Base-by-base conservation (phyloP, 768 basidiomycete genomes). In the Rhodotorula babjevae region DNA sequence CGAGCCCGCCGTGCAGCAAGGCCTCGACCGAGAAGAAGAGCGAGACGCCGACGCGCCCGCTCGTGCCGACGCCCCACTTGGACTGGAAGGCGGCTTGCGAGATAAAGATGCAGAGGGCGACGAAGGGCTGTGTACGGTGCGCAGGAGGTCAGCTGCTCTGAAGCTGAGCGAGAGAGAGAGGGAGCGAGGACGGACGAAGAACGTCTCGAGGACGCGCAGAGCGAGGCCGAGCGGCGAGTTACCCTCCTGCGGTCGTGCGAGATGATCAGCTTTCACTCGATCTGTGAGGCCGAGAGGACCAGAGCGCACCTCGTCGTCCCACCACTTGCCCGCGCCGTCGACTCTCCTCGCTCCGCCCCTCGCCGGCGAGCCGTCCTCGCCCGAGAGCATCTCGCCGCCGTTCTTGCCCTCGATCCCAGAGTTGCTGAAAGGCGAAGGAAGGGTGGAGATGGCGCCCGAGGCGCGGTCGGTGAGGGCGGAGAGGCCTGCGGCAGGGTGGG, bases 51-150 rank as follows among this genome's bases (percentile, higher is more conserved):
- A 67, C 68, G 0, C 76, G 55, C 16, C 62, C 68, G 27, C 59
- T 63, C 14, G 65, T 31, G n/a, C 77, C 77, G 55, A 76, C 75
- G 9, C 33, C 59, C 72, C 73, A 73, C 23, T 69, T 67, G 27
- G 29, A 42, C 40, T 78, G 77, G 58, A 78, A 76, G 0, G 69
- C 63, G 12, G 77, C 69, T 27, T 77, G 66, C 15, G 72, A 65
- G 63, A 77, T 75, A 64, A 67, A 70, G 67, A 78, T 76, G 63
- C 68, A 72, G 44, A 73, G 65, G 64, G 69, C 61, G 31, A 68
- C 52, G 53, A 64, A 72, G 2, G 66, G 63, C 53, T 55, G 53
- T 27, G 50, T n/a, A n/a, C n/a, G n/a, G n/a, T n/a, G n/a, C n/a
- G n/a, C n/a, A n/a, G n/a, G n/a, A n/a, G n/a, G n/a, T n/a, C n/a